Evolutionary conservation across 2,329 filamentous ascomycete species (phyloP), one percentile per base, ranked within the genome.

Genomic region (Periglandula ipomoeae): DNA sequence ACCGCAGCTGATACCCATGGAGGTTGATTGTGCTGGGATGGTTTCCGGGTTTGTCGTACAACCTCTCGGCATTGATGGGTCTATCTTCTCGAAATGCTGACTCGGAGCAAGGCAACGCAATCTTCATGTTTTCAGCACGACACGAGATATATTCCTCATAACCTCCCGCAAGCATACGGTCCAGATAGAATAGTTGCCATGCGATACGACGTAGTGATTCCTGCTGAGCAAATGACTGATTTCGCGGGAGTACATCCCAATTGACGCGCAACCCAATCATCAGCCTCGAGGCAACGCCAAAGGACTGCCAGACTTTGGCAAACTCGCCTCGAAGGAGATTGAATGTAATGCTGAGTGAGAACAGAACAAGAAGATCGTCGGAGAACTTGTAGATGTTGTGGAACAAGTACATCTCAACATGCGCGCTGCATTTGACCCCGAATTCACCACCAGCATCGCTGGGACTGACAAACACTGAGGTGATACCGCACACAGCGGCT

Each of bases 141-240:
- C 64, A 65, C 11, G 59, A 59, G 19, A 70, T 61, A 49, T 70
- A 69, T 44, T 68, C 67, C 23, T 69, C 67, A 41, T 67, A 70
- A 1, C 68, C 67, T 2, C 63, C 66, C 1, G 68, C 66, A 10
- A 70, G 58, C 22, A 66, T 52, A 7, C 67, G 62, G 44, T 70
- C 67, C 40, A 69, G 53, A 40, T 65, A 56, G 49, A 67, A 70
- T 37, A 69, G 55, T 32, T 65, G 62, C 68, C 68, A 70, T 2
- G 62, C 65, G 20, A 67, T 58, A 7, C 68, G 62, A 22, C 67
- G 59, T 13, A 63, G 53, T 5, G 55, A 61, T 52, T 70, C 68
- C 46, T 68, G 65, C 23, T 67, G 59, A 13, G 61, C 50, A 46
- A 66, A 68, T 4, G 61, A 55, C 5, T 61, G 59, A 17, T 58